Conservation (phyloP, 2,329 filamentous ascomycete species). For the Cladophialophora exuberans region DNA sequence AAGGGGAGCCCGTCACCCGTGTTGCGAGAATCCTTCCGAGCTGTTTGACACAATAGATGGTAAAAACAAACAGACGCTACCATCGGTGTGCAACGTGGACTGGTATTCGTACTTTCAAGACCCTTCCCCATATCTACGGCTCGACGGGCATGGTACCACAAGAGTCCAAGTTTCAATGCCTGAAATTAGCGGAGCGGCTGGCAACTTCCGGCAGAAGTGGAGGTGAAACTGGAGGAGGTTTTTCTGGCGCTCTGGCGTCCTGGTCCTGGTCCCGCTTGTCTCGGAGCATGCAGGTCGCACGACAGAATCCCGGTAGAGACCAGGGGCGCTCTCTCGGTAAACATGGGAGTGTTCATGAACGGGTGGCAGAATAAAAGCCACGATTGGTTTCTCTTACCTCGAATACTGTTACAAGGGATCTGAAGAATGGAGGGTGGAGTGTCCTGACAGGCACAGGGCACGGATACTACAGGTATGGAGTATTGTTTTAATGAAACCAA, state of each 20-base stretch:
- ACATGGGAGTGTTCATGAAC: slow-evolving; percentile 6
- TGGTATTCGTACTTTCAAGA: background rate
- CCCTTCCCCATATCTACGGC: background rate
- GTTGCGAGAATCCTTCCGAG: background rate
- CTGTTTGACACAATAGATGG: too few relatives aligned
- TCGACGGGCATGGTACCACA: slow-evolving; percentile 3
- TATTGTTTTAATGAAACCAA: too few relatives aligned
- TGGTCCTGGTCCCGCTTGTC: too few relatives aligned
- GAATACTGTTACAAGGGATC: too few relatives aligned
- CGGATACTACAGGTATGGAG: background rate
- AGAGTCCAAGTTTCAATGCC: too few relatives aligned
- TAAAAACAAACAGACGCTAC: background rate
- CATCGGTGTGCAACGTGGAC: background rate
- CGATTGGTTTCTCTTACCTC: background rate
- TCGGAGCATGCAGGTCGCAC: slow-evolving; percentile 9
- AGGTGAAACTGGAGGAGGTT: too few relatives aligned
- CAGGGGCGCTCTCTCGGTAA: slow-evolving; percentile 6
- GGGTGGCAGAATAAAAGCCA: slow-evolving; percentile 4
- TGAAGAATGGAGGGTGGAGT: too few relatives aligned
- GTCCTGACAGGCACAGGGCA: too few relatives aligned
- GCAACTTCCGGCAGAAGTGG: too few relatives aligned
- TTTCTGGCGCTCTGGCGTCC: too few relatives aligned
- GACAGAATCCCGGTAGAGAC: slow-evolving; percentile 2
- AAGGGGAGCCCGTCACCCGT: background rate
- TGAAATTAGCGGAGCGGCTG: too few relatives aligned